Conservation (phyloP, 2,329 filamentous ascomycete species). For the Metarhizium rileyi region DNA sequence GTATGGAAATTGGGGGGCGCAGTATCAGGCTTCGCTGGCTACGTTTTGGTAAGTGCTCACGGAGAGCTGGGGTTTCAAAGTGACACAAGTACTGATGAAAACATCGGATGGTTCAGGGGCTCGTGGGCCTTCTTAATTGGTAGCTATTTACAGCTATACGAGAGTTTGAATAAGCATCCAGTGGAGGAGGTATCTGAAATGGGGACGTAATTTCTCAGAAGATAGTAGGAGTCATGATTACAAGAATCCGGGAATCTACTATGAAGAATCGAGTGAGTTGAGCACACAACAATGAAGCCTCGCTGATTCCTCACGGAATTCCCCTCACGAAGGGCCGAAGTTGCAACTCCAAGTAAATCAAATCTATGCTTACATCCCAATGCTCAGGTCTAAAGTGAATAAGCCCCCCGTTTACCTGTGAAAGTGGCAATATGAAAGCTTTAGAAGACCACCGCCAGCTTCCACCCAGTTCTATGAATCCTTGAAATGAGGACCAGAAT, state of each 20-base stretch:
- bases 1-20: conserved; percentile 15
- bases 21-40: conserved; percentile 10
- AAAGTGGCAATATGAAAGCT: neutral
- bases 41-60: conserved; percentile 19
- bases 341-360: neutral
- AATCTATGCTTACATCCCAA: neutral
- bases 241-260: neutral
- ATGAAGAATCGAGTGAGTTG: neutral
- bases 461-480: conserved; percentile 16
- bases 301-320: neutral
- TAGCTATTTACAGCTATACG: conserved; percentile 11
- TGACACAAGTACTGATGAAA: neutral
- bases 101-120: no score
- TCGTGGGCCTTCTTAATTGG: conserved; percentile 36
- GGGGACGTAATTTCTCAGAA: neutral
- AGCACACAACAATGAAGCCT: neutral
- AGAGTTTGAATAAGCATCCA: conserved; percentile 11
- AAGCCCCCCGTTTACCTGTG: neutral
- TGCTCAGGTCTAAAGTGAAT: neutral
- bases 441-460: conserved; percentile 17
- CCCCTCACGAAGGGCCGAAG: no score
- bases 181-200: conserved; percentile 6
- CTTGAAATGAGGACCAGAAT: conserved; percentile 15
- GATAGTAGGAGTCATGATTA: neutral
- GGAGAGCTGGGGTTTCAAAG: neutral